Evolutionary conservation across 139 green algal genomes (phyloP), one percentile per base, ranked within the genome.

Genomic region (Chlorella sp.): DNA sequence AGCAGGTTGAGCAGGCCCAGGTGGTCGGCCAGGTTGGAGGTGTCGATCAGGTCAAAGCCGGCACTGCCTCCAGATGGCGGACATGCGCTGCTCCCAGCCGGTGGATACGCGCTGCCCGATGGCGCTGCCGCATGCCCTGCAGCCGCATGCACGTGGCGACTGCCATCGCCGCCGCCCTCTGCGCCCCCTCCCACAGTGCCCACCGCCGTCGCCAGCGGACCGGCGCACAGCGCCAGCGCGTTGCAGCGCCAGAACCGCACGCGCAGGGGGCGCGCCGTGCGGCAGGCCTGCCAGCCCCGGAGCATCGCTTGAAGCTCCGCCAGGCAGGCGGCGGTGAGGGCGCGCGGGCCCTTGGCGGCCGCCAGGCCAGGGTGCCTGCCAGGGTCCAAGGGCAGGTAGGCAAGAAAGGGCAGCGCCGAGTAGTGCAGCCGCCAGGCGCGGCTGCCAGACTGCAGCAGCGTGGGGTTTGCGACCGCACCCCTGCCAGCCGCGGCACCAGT

Each of bases 1-100:
- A 72, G 65, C 65, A 72, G n/a, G 29, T 72, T 72, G 19, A 72
- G 65, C 43, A 60, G n/a, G 2, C 65, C 65, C 29, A 72, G 5
- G 43, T 72, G 65, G 31, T 72, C 65, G 29, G 65, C 17, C 43
- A 72, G 45, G 65, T 72, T 72, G 8, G n/a, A 45, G n/a, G 45
- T 59, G 31, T 72, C 65, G 14, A 72, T 42, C 7, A 53, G 43
- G 33, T 58, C 43, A 42, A 43, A 59, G 59, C 45, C 29, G n/a
- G n/a, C n/a, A n/a, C n/a, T n/a, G n/a, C n/a, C n/a, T n/a, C n/a
- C n/a, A n/a, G n/a, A n/a, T n/a, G n/a, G n/a, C n/a, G n/a, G n/a
- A n/a, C n/a, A n/a, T n/a, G n/a, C n/a, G n/a, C n/a, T n/a, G n/a
- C n/a, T n/a, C n/a, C n/a, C n/a, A n/a, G n/a, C n/a, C n/a, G n/a